Percentiles rank a stretch among this genome's conserved stretches.
Evolutionary conservation across 805 yeast species (phyloP).

Genomic region (Zygoascus tannicola): DNA sequence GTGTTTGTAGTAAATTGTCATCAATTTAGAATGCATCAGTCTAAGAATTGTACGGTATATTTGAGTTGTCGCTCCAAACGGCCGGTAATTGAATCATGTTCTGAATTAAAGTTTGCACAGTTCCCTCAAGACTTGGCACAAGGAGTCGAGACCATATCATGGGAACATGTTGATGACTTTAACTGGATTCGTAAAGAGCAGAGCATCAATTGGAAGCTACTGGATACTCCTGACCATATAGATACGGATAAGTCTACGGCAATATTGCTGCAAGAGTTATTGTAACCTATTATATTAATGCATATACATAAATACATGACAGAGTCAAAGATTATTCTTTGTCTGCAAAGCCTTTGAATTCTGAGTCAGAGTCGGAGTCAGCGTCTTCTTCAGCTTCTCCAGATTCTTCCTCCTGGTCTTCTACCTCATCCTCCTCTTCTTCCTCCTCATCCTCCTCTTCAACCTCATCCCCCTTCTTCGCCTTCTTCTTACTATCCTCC

Average conservation of each 20-base stretch:
- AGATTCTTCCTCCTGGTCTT: conserved; percentile 9
- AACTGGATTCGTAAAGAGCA: conserved; percentile 19
- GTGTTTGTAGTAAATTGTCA: conserved; percentile 17
- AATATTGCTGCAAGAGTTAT: neutral
- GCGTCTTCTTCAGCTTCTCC: conserved; percentile 9
- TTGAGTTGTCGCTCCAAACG: conserved; percentile 20
- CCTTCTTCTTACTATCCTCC: conserved; percentile 5
- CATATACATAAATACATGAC: conserved; percentile 1
- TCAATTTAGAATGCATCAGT: conserved; percentile 24
- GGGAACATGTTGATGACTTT: conserved; percentile 22
- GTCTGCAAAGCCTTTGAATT: conserved; percentile 17
- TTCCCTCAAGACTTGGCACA: conserved; percentile 6
- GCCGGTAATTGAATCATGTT: conserved; percentile 24
- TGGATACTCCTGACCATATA: neutral
- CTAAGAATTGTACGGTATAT: conserved; percentile 13
- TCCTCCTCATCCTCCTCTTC: conserved; percentile 6
- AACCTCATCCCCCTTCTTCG: conserved; percentile 1
- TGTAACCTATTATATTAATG: neutral
- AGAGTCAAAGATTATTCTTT: neutral
- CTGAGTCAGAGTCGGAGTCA: conserved; percentile 8
- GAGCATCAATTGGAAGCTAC: conserved; percentile 14
- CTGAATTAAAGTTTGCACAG: conserved; percentile 15
- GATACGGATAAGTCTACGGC: too few relatives aligned
- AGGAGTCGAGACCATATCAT: neutral
- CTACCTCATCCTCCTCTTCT: conserved; percentile 5